Base-by-base conservation (phyloP, 306 rosid species). In the Hippophae gyantsensis region DNA sequence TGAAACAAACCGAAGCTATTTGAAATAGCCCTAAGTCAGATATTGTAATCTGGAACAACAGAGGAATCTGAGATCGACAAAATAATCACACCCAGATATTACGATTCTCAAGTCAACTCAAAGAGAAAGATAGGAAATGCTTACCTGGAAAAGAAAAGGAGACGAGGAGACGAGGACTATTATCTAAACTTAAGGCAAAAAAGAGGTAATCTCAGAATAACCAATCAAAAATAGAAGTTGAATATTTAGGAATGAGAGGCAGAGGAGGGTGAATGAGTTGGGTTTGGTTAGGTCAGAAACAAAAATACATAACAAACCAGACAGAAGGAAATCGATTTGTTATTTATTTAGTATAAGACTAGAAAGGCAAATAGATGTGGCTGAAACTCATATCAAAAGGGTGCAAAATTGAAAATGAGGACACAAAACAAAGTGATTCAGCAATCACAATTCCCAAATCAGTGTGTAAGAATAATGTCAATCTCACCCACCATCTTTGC, bases 191-290 rank as follows among this genome's bases (percentile, higher is more conserved):
- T 10, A 43, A 2, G 14, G 53, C 7, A 27, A 32, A 55, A 55
- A 10, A 59, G 41, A 69, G n/a, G 63, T 64, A 71, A 75, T 56
- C 57, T 52, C n/a, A 10, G 63, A 26, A 12, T 8, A 57, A 51
- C 9, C 52, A 43, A 70, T 52, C 13, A 52, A 13, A 50, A 46
- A 60, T 41, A 9, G 40, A 41, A 51, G 60, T 13, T 43, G 79
- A 74, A 78, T 57, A 54, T 48, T 47, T 26, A 64, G 50, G 61
- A 49, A 56, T 66, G 55, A 72, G 76, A 78, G 41, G 70, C 78
- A 70, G 76, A 70, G 12, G 66, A 63, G 32, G 61, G 23, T 18
- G 23, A 18, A 18, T 18, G 61, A 9, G 60, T 43, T 71, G 66
- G 68, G 54, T 56, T 44, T 48, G 78, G 60, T 43, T 61, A 68